Base-by-base conservation (phyloP, 2,329 filamentous ascomycete species). In the Claviceps citrina region DNA sequence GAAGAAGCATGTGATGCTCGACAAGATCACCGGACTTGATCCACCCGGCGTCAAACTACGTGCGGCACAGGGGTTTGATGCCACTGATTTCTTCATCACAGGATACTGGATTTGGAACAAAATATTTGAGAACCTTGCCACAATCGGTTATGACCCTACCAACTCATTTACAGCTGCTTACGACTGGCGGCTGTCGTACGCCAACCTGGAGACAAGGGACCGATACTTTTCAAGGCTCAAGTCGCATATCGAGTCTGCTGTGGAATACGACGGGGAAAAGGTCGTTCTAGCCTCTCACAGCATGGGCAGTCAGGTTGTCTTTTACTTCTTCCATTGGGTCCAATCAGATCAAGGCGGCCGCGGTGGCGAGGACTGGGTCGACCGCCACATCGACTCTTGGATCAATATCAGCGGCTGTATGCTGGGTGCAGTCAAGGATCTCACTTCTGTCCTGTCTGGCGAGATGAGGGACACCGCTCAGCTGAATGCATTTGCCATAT, bases 91-190 rank as follows among this genome's bases (percentile, higher is more conserved):
- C 65, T 91, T 93, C 60, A 81, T 82, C 45, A 81, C 78, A 0
- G 78, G 77, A 8, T 98, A 98, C 62, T 98, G 91, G 91, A 96
- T 98, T 44, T 95, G 87, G 87, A 95, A 84, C 63, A 96, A 96
- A 63, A 95, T 98, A 44, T 70, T 98, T 37, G 91, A 98, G 62
- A 98, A 98, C 54, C 67, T 98, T 38, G 91, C 91, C 0, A 91
- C 86, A 0, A 82, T 98, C 43, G 91, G 91, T 12, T 98, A 98
- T 57, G 91, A 98, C 54, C 89, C 91, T 19, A 78, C 73, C 25
- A 81, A 77, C 51, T 77, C 75, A 3, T 81, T 72, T 51, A 81
- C 76, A 0, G 78, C 78, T 1, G 73, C 77, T 8, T 73, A 98
- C 56, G 91, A 98, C 62, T 98, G 91, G 91, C 77, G 91, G 19